Base-by-base conservation (phyloP, 768 basidiomycete genomes). In the Pleurotus platypus region DNA sequence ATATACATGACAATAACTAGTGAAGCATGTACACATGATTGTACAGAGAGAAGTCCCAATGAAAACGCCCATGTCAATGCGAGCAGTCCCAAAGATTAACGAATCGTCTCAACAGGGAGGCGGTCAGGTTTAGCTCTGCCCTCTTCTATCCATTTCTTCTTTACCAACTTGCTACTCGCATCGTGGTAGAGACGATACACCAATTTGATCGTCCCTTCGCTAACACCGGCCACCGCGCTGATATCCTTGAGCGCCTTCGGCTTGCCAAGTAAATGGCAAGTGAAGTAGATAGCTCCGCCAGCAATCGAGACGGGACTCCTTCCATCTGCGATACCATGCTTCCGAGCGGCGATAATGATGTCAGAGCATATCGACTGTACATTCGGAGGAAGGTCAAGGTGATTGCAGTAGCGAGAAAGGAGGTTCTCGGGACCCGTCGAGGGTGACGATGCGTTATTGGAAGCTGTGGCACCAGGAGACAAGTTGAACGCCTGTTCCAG, bases 281-380 rank as follows among this genome's bases (percentile, higher is more conserved):
- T 91, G 73, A 98, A 98, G 75, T 90, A 94, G 58, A 99, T 94
- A 16, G 93, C 92, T 40, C 92, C 94, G 42, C 93, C 92, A n/a
- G 96, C 97, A 62, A 99, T 94, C n/a, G 97, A 97, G 51, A 98
- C 91, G 1, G 96, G 96, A 64, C 87, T 92, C 60, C 97, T 80
- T 22, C 97, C 97, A 67, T 94, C 94, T 35, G 94, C 94, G 60
- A 96, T 89, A 43, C 92, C 92, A 62, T 89, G 81, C 60, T 89
- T 81, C 53, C 92, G 83, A 12, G 91, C 90, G 27, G 84, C 83
- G 56, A 88, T 69, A 60, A 94, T 92, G 68, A 94, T 88, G 60
- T 94, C 89, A 16, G 83, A 77, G 67, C 90, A 92, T 40, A 92
- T 90, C 22, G 86, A 80, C 69, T 95, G 91, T 57, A 96, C 81